Evolutionary conservation across 1,284 basidiomycete species (phyloP).

Genomic region (Cutaneotrichosporon cavernicola): DNA sequence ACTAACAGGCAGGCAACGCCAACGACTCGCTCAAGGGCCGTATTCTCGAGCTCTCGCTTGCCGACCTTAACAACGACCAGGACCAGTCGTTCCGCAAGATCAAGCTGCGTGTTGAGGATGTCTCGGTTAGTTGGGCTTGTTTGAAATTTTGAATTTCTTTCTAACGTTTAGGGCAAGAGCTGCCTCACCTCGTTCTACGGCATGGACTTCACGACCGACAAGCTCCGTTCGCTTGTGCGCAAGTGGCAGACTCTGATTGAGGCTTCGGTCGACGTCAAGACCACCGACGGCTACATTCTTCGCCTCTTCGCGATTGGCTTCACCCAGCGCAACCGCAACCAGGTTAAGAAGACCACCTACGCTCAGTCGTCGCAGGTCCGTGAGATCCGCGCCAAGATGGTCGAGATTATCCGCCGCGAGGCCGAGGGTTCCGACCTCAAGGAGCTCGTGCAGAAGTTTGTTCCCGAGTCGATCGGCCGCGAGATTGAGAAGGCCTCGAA

Average conservation of each 20-base stretch:
- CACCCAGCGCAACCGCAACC: constrained; percentile 94
- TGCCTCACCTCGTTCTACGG: constrained; percentile 99
- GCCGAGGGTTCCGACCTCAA: constrained; percentile 94
- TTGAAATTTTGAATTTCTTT: not conserved
- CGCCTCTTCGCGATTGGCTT: constrained; percentile 99
- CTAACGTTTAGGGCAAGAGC: constrained; percentile 79
- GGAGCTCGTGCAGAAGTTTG: constrained; percentile 97
- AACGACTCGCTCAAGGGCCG: constrained; percentile 98
- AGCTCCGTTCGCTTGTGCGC: constrained; percentile 98
- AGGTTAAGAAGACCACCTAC: constrained; percentile 99
- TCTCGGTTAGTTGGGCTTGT: constrained; percentile 54
- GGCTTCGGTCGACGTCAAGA: constrained; percentile 98
- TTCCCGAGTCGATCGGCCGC: constrained; percentile 97
- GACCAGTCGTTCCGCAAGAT: constrained; percentile 99
- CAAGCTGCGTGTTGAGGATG: constrained; percentile 94
- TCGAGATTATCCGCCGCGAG: constrained; percentile 98
- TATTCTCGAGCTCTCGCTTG: constrained; percentile 93
- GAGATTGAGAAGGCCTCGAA: constrained; percentile 97
- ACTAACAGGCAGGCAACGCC: constrained; percentile 74
- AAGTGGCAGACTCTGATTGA: constrained; percentile 99
- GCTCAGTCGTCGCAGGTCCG: constrained; percentile 92
- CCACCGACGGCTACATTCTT: constrained; percentile 98
- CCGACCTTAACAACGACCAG: constrained; percentile 99
- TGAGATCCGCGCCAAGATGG: constrained; percentile 99
- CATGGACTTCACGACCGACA: constrained; percentile 99